These are phyloP conservation scores for Lagenidium sp. DNA, from an alignment of 352 stramenopile species.

Conservation along the genomic window DNA sequence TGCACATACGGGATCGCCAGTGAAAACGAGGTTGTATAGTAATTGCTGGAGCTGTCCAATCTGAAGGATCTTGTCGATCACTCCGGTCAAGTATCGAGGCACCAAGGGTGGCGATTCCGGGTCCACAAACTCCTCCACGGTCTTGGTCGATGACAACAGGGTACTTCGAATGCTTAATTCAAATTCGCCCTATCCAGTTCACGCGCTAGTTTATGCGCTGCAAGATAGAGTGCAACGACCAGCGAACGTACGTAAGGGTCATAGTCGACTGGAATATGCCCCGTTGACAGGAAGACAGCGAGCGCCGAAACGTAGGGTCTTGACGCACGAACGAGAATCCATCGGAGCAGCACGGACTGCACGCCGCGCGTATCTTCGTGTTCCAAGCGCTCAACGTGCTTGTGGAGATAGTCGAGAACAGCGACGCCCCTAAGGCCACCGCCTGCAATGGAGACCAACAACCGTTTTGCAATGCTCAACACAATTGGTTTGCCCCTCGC, in stretches of 20 bases:
- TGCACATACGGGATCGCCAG: conserved; percentile 6
- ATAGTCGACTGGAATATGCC: conserved; percentile 26
- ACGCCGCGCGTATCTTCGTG: conserved; percentile 24
- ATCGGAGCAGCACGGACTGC: conserved; percentile 23
- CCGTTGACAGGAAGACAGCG: conserved; percentile 35
- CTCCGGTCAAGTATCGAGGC: neutral
- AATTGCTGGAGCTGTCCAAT: conserved; percentile 13
- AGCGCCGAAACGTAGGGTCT: conserved; percentile 39
- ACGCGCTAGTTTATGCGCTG: too few species aligned
- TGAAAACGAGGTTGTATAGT: conserved; percentile 7
- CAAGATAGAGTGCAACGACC: neutral
- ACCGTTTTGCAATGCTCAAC: conserved; percentile 5
- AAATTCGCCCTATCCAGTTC: too few species aligned
- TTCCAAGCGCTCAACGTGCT: conserved; percentile 20
- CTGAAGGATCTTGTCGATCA: neutral
- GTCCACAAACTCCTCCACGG: too few species aligned
- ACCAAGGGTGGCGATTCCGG: conserved; percentile 1
- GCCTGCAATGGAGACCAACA: too few species aligned
- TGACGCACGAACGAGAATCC: conserved; percentile 49
- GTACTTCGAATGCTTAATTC: too few species aligned
- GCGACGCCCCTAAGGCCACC: conserved; percentile 35
- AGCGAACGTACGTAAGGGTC: conserved; percentile 38
- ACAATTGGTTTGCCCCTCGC: too few species aligned
- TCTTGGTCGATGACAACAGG: too few species aligned
- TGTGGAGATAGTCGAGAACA: conserved; percentile 38